These are phyloP conservation scores for Helichrysum umbraculigerum DNA, from an alignment of 129 eudicot genomes.

Conservation along the genomic window DNA sequence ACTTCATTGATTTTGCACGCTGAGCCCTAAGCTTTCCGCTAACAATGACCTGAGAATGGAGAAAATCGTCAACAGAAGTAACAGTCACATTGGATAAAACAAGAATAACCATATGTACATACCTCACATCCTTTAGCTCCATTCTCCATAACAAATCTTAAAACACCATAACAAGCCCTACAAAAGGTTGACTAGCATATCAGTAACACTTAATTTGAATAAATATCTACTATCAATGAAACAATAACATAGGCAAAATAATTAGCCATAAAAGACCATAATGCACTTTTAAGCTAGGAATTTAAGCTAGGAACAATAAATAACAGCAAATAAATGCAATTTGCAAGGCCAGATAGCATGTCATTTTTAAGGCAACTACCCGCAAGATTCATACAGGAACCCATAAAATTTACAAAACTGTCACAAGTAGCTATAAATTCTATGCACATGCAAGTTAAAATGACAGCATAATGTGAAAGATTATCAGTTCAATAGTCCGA, in stretches of 20 bases:
- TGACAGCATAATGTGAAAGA: neutral
- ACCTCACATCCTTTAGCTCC: conserved; percentile 87
- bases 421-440: neutral
- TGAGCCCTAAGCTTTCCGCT: conserved; percentile 75
- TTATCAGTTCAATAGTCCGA: neutral
- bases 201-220: neutral
- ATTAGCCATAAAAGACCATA: neutral
- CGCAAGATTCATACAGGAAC: neutral
- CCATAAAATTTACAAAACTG: neutral
- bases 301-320: too few relatives aligned
- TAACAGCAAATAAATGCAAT: neutral
- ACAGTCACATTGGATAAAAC: neutral
- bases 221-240: neutral
- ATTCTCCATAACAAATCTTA: conserved; percentile 69
- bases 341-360: neutral
- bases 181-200: neutral
- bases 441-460: neutral
- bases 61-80: neutral
- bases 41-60: conserved; percentile 45
- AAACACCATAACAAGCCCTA: conserved; percentile 78
- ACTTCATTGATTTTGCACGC: conserved; percentile 77
- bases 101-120: neutral
- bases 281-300: neutral
- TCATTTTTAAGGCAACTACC: neutral
- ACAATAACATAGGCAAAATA: neutral